A percentile compares a stretch with the other conserved stretches of the same genome.
These are phyloP conservation scores for Heteromeles arbutifolia DNA, from an alignment of 306 rosid genomes.

Conservation along the genomic window DNA sequence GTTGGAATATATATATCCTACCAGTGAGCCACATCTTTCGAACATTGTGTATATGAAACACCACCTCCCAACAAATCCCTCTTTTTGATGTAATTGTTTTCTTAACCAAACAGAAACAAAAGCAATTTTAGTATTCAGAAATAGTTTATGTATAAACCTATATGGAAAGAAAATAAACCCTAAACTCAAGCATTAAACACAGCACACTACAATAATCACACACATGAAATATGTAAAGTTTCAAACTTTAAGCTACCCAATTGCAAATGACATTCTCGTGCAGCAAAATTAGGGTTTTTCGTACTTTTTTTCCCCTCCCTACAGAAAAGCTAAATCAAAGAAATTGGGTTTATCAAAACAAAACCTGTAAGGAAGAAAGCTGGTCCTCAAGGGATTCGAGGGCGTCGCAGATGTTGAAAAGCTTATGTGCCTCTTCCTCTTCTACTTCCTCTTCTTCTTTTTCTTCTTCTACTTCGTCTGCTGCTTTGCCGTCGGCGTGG, in stretches of 20 bases:
- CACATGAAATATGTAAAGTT: neutral
- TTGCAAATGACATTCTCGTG: neutral
- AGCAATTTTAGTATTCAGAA: neutral
- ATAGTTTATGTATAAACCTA: neutral
- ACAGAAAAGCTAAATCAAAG: neutral
- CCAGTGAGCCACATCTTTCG: neutral
- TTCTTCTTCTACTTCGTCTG: constrained; percentile 1
- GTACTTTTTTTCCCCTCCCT: neutral
- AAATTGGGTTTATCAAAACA: constrained; percentile 1
- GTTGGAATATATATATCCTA: no score
- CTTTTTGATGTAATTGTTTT: neutral
- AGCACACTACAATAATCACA: neutral
- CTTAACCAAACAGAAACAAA: neutral
- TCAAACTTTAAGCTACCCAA: neutral
- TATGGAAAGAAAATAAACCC: neutral
- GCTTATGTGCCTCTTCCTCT: constrained; percentile 43
- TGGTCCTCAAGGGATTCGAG: constrained; percentile 83
- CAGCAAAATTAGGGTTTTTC: neutral
- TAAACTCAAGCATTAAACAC: neutral
- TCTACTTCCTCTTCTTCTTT: constrained; percentile 35
- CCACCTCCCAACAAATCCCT: neutral
- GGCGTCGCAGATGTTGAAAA: constrained; percentile 73
- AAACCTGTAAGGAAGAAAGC: constrained; percentile 79
- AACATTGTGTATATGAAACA: neutral
- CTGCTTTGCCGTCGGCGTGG: constrained; percentile 8